These are phyloP conservation scores for Exophiala bonariae DNA, from an alignment of 2,329 filamentous ascomycete genomes.

Conservation along the genomic window DNA sequence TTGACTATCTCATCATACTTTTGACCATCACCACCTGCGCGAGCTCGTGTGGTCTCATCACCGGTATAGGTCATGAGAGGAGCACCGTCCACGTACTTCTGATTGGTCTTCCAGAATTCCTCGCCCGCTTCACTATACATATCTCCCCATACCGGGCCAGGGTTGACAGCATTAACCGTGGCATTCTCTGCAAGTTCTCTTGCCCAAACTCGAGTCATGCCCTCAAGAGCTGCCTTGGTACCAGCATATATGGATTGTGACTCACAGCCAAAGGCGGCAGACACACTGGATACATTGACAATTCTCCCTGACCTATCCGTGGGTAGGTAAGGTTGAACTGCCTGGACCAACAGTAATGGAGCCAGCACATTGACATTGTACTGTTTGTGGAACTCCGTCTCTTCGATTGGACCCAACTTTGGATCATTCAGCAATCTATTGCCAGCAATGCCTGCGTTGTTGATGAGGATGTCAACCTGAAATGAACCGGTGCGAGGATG, in stretches of 20 bases:
- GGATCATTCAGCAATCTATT: conserved; percentile 61
- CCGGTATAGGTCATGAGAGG: conserved; percentile 61
- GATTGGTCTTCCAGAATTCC: conserved; percentile 60
- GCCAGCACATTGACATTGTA: conserved; percentile 62
- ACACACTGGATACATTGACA: conserved; percentile 59
- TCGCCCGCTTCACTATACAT: conserved; percentile 56
- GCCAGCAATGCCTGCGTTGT: conserved; percentile 41
- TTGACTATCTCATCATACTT: conserved; percentile 64
- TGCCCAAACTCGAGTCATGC: conserved; percentile 63
- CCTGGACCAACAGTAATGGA: conserved; percentile 57
- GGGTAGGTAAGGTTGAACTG: conserved; percentile 56
- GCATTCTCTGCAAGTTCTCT: conserved; percentile 57
- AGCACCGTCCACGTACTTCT: conserved; percentile 61
- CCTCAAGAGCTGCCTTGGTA: conserved; percentile 63
- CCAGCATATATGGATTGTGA: conserved; percentile 60
- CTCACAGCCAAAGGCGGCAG: conserved; percentile 53
- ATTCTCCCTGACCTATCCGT: conserved; percentile 59
- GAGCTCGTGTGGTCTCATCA: conserved; percentile 49
- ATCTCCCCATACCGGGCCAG: conserved; percentile 56
- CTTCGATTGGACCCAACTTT: conserved; percentile 39
- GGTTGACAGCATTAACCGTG: conserved; percentile 63
- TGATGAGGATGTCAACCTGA: conserved; percentile 35
- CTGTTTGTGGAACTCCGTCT: conserved; percentile 54
- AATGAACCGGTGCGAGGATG: conserved; percentile 50
- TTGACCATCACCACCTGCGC: conserved; percentile 55